Evolutionary conservation across 352 stramenopile species (phyloP), one percentile per base, ranked within the genome.

Genomic region (Phytophthora colocasiae): DNA sequence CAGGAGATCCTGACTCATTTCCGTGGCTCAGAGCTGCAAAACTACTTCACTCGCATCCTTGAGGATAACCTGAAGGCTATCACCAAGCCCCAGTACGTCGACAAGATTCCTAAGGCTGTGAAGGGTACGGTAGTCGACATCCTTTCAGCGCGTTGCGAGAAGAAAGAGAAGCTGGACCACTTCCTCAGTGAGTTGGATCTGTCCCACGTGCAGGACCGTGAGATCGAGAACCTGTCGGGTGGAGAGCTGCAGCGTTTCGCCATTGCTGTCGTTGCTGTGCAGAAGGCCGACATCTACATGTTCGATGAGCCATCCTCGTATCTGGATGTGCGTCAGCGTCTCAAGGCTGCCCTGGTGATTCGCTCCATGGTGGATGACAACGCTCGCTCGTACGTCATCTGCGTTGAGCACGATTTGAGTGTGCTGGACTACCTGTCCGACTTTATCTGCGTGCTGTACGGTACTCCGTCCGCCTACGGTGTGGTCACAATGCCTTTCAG

Each of bases 401-500:
- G 98, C 53, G 98, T 99, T 58, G 98, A 99, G 89, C 98, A 99
- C 87, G 98, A 99, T 92, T 80, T 99, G 63, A 98, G 98, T 72
- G 97, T 99, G 57, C 80, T 99, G 46, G 98, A 99, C 85, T 99
- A 99, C 84, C 73, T 99, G 32, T 99, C 95, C 67, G 98, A 99
- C 85, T 99, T 95, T 81, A 98, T 99, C 69, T 99, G 98, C 79
- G 98, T 98, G 75, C 81, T 99, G 9, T 99, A 99, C 76, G 98
- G 98, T 46, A 96, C 84, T 55, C 95, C 98, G 19, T 98, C 94
- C 47, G 98, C 95, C 27, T 99, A 99, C 85, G 98, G 98, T 66
- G 98, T 99, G 24, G 98, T 99, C 27, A 99, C 98, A 40, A 99
- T 99, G 98, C 98, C 98, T 4, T 99, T 99, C 80, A 98, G 93